Evolutionary conservation across 169 alveolate species (phyloP), one percentile per base, ranked within the genome.

Genomic region (Theileria equi): DNA sequence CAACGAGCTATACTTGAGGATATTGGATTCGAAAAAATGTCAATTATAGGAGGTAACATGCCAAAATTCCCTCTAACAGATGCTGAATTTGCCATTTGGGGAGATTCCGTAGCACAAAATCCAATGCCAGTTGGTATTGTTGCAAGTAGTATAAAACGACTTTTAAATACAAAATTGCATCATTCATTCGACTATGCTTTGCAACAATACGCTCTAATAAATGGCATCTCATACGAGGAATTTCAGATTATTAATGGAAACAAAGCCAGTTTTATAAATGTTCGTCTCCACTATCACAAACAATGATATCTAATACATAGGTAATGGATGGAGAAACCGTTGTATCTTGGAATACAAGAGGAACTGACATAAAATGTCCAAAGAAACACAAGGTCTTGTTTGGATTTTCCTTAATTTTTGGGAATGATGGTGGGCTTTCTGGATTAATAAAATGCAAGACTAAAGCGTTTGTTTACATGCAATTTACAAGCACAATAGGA

Each of bases 41-140:
- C 76, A 1, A 81, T 77, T 10, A 35, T 77, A 10, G 86, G 86
- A 19, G 86, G 86, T 17, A 36, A 66, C 11, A 77, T 77, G 86
- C 86, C 86, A 5, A 67, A 68, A 26, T 35, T 70, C 28, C 86
- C 86, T 21, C 31, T 77, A 8, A 68, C 59, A 17, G 77, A 65
- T 29, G 49, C 44, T 19, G 81, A 65, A 31, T 77, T 57, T 41
- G 74, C 80, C 0, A 50, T n/a, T 10, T 77, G 86, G 86, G 81
- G 68, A 13, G 62, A 58, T 16, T 40, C 81, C n/a, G 74, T 77
- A 29, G 74, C 80, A 16, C 62, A 58, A 17, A 77, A 68, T 19
- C 86, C 86, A 25, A 67, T 77, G 86, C 86, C 86, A 10, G 62
- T 67, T 1, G 80, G 81, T 13, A 48, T 77, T n/a, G 45, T 55